These are phyloP conservation scores for Alternaria brassicae DNA, from an alignment of 2,329 filamentous ascomycete species.

Conservation along the genomic window DNA sequence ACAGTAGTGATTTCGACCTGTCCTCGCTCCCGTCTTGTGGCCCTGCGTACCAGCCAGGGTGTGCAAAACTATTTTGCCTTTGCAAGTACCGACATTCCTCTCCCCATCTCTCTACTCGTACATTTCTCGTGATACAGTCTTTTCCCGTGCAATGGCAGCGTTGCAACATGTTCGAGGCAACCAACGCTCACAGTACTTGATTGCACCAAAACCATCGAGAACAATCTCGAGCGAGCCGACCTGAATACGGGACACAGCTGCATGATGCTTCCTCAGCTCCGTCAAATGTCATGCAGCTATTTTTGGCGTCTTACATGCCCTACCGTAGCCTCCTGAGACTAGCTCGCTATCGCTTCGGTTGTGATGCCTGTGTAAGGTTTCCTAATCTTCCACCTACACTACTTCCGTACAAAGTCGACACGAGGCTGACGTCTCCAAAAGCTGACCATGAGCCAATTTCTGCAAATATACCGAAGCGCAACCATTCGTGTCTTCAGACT, in stretches of 20 bases:
- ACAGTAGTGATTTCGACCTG: background rate
- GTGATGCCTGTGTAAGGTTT: conserved; percentile 10
- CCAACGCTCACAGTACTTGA: background rate
- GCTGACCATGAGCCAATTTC: background rate
- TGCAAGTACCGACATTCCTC: background rate
- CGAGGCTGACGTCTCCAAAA: conserved; percentile 1
- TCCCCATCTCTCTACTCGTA: background rate
- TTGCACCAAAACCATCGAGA: background rate
- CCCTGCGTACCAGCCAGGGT: background rate
- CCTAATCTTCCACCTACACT: conserved; percentile 15
- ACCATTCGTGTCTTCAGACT: background rate
- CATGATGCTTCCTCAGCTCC: conserved; percentile 16
- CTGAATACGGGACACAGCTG: background rate
- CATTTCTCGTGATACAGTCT: background rate
- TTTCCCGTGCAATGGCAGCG: background rate
- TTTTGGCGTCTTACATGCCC: conserved; percentile 23
- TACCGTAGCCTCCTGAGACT: conserved; percentile 3
- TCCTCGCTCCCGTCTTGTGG: background rate
- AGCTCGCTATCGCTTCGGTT: conserved; percentile 5
- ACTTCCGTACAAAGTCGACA: background rate
- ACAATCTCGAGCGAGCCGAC: background rate
- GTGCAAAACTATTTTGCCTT: background rate
- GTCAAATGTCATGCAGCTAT: conserved; percentile 18
- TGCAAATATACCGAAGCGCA: background rate
- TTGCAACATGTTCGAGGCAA: background rate